These are phyloP conservation scores for Anthracocystis panici-leucophaei DNA, from an alignment of 1,284 basidiomycete species.

Conservation along the genomic window DNA sequence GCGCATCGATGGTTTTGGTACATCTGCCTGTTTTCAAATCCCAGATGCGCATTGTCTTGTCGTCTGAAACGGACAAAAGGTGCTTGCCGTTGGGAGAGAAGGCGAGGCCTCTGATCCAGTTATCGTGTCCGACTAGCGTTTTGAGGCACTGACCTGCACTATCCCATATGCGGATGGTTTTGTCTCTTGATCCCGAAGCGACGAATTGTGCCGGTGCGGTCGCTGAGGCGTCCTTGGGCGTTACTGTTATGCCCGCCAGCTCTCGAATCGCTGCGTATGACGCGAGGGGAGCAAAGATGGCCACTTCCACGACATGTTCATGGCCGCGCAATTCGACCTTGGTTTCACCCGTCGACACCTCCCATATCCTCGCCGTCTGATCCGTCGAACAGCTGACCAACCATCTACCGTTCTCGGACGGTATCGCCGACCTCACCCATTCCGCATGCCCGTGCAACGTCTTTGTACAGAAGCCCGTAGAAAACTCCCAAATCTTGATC, in stretches of 20 bases:
- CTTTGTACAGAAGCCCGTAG: slow-evolving; percentile 75
- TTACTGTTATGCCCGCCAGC: slow-evolving; percentile 75
- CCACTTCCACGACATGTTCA: slow-evolving; percentile 86
- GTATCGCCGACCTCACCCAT: slow-evolving; percentile 79
- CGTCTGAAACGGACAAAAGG: slow-evolving; percentile 87
- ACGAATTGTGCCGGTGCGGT: slow-evolving; percentile 75
- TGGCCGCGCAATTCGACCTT: slow-evolving; percentile 88
- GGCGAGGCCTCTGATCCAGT: slow-evolving; percentile 62
- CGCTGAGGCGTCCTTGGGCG: slow-evolving; percentile 69
- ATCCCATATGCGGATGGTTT: slow-evolving; percentile 89
- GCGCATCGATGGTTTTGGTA: slow-evolving; percentile 84
- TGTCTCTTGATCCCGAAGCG: slow-evolving; percentile 86
- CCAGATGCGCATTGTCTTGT: slow-evolving; percentile 90
- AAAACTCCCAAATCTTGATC: slow-evolving; percentile 86
- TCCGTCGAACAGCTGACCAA: slow-evolving; percentile 86
- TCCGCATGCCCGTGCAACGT: slow-evolving; percentile 75
- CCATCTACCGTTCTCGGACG: slow-evolving; percentile 81
- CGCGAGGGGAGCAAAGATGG: slow-evolving; percentile 81
- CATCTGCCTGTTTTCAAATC: slow-evolving; percentile 84
- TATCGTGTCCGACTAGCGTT: slow-evolving; percentile 72
- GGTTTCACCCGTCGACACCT: slow-evolving; percentile 79
- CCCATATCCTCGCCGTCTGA: slow-evolving; percentile 86
- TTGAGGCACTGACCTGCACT: slow-evolving; percentile 80
- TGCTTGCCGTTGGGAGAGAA: slow-evolving; percentile 76
- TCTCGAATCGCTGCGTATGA: slow-evolving; percentile 83